Percentiles rank a stretch among this genome's conserved stretches.
Evolutionary conservation across 768 basidiomycete species (phyloP).

Genomic region (Agaricus blazei): DNA sequence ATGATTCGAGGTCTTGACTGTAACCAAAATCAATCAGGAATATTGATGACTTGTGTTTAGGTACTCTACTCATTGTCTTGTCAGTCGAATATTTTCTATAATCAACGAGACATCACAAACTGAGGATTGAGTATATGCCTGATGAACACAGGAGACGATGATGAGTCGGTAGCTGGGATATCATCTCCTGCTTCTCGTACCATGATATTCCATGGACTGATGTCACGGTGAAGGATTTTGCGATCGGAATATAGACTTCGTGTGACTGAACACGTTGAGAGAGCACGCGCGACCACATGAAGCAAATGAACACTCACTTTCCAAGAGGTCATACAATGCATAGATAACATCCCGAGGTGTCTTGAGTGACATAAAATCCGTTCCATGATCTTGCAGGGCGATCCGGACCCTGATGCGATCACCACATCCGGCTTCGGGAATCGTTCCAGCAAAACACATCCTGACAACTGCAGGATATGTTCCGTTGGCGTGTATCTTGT

Average conservation of each 20-base stretch:
- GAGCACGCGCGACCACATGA: not conserved
- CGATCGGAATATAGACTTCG: conserved; percentile 7
- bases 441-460: not conserved
- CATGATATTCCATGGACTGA: conserved; percentile 5
- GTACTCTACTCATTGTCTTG: not conserved
- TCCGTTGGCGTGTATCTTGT: not conserved
- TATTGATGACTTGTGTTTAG: not conserved
- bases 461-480: not conserved
- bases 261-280: not conserved
- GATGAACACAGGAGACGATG: not conserved
- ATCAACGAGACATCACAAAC: not conserved
- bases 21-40: conserved; percentile 9
- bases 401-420: not conserved
- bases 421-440: not conserved
- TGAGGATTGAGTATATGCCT: conserved; percentile 1
- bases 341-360: not conserved
- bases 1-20: not conserved
- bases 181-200: not conserved
- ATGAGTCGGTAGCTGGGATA: not conserved
- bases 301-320: conserved; percentile 4
- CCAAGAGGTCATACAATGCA: conserved; percentile 10
- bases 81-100: not conserved
- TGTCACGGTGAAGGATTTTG: conserved; percentile 6
- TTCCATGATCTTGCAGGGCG: not conserved
- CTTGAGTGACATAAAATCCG: not conserved